These are phyloP conservation scores for Pichia sp. DNA, from an alignment of 1,139 yeast genomes.

Conservation along the genomic window DNA sequence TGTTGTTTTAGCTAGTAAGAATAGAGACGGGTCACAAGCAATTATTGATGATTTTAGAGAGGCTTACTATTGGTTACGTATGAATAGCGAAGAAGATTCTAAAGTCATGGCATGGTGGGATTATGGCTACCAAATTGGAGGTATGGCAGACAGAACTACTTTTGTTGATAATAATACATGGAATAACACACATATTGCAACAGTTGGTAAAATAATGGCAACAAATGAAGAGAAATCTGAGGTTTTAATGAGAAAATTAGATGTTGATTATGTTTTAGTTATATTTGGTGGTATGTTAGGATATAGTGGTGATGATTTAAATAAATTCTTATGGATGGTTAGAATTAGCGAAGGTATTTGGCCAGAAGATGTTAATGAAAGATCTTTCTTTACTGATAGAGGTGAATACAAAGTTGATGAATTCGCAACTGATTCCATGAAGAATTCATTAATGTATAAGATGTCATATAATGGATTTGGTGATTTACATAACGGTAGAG, in stretches of 20 bases:
- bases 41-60: constrained; percentile 97
- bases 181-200: constrained; percentile 99
- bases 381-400: constrained; percentile 71
- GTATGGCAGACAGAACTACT: constrained; percentile 99
- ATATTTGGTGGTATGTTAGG: constrained; percentile 94
- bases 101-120: constrained; percentile 99
- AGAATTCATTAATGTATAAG: constrained; percentile 86
- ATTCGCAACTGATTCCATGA: constrained; percentile 78
- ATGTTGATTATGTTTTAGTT: constrained; percentile 89
- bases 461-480: constrained; percentile 86
- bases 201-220: constrained; percentile 99
- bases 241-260: constrained; percentile 81
- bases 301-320: constrained; percentile 93
- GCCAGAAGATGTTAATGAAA: constrained; percentile 94
- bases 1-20: constrained; percentile 80
- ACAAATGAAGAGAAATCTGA: constrained; percentile 84
- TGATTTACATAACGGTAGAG: constrained; percentile 54
- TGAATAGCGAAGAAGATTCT: constrained; percentile 95
- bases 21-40: constrained; percentile 78
- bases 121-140: constrained; percentile 98
- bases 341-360: constrained; percentile 98
- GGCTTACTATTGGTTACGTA: constrained; percentile 97
- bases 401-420: constrained; percentile 89
- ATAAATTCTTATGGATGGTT: constrained; percentile 98
- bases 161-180: constrained; percentile 98